Evolutionary conservation across 176 grass and related monocot species (phyloP).

Genomic region (Alopecurus myosuroides): DNA sequence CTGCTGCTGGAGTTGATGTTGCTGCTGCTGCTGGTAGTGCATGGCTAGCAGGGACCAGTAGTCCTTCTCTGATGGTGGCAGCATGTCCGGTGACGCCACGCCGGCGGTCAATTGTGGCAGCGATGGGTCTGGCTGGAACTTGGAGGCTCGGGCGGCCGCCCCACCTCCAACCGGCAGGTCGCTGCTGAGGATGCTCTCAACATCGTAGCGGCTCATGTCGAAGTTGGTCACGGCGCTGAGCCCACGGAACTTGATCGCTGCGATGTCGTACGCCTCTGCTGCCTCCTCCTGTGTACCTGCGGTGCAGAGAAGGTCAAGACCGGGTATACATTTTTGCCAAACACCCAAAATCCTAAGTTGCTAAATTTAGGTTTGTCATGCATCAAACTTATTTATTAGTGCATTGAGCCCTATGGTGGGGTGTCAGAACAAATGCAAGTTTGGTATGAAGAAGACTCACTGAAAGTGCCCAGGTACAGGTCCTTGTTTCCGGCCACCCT

Average conservation of each 20-base stretch:
- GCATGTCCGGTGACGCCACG: background rate
- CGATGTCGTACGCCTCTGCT: constrained; percentile 89
- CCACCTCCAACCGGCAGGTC: constrained; percentile 56
- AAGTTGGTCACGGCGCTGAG: constrained; percentile 93
- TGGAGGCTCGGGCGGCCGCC: constrained; percentile 18
- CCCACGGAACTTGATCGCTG: constrained; percentile 90
- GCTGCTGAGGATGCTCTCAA: constrained; percentile 88
- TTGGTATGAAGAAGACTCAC: constrained; percentile 35
- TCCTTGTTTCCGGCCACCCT: constrained; percentile 97
- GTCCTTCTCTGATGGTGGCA: constrained; percentile 48
- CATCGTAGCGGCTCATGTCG: constrained; percentile 92
- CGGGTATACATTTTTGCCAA: background rate
- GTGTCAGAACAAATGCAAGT: background rate
- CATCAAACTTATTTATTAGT: background rate
- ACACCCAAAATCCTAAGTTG: background rate
- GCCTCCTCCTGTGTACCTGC: constrained; percentile 90
- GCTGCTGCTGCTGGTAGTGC: constrained; percentile 65
- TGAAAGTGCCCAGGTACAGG: constrained; percentile 92
- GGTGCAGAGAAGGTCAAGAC: background rate
- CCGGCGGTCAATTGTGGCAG: background rate
- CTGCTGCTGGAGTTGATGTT: constrained; percentile 22
- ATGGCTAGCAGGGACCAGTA: constrained; percentile 65
- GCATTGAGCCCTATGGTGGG: background rate
- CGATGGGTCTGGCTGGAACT: constrained; percentile 15
- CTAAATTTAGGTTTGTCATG: background rate